Percentiles rank a stretch among this genome's conserved stretches.
Evolutionary conservation across 2,329 filamentous ascomycete species (phyloP).

Genomic region (Canariomyces notabilis): DNA sequence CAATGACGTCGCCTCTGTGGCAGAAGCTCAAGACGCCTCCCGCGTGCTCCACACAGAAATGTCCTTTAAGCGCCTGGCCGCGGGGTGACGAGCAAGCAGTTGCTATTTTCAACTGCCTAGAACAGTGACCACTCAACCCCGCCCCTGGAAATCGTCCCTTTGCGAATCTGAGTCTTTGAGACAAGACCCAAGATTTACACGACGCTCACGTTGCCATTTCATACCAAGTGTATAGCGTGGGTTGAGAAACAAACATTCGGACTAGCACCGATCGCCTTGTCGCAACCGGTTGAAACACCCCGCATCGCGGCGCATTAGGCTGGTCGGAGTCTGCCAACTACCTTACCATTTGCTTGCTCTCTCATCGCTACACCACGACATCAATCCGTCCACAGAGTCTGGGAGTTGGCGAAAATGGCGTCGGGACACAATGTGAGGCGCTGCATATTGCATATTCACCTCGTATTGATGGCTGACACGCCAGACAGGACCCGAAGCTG

Average conservation of each 20-base stretch:
- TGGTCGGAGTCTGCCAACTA: background rate
- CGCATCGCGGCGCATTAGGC: background rate
- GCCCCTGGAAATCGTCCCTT: slow-evolving; percentile 11
- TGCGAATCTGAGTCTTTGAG: background rate
- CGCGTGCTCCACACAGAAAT: slow-evolving; percentile 25
- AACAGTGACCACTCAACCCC: slow-evolving; percentile 11
- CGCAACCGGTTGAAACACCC: too few relatives aligned
- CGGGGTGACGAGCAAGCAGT: slow-evolving; percentile 20
- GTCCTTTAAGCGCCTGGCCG: slow-evolving; percentile 27
- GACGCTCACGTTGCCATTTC: too few relatives aligned
- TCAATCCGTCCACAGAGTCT: background rate
- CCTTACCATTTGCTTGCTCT: background rate
- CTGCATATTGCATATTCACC: background rate
- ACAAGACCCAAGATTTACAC: too few relatives aligned
- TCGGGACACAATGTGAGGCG: slow-evolving; percentile 41
- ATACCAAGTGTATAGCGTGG: too few relatives aligned
- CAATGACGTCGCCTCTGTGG: slow-evolving; percentile 25
- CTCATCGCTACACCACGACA: background rate
- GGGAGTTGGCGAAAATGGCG: slow-evolving; percentile 31
- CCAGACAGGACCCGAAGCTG: slow-evolving; percentile 55
- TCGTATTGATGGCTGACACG: slow-evolving; percentile 4
- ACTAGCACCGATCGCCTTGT: background rate
- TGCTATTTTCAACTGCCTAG: slow-evolving; percentile 23
- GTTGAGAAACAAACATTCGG: too few relatives aligned
- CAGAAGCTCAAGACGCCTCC: slow-evolving; percentile 22